Base-by-base conservation (phyloP, 129 eudicot genomes). In the Calendula officinalis region DNA sequence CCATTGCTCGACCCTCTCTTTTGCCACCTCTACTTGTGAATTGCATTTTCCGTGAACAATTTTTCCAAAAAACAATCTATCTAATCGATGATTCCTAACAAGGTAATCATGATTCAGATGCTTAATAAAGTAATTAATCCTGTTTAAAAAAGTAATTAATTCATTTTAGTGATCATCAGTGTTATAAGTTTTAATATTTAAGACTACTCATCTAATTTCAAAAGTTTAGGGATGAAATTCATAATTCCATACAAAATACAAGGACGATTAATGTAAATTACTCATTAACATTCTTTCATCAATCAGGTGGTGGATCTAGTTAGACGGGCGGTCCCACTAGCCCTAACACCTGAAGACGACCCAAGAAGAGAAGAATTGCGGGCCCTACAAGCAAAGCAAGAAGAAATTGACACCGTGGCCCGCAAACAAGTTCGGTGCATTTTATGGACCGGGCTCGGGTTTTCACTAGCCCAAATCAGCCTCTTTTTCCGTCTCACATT, bases 401-500 rank as follows among this genome's bases (percentile, higher is more conserved):
- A 73, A 3, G 80, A 84, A 63, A 83, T 87, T 1, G 95, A 87
- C 52, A 61, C 8, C 62, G 68, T 76, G 54, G 97, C 97, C 6
- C 97, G 82, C 63, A 91, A 75, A 78, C 97, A 91, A 60, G 97
- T 91, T 9, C 86, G 94, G 1, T 63, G 80, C 27, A 80, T 91
- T 42, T 70, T 91, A 15, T 91, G 95, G 95, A 65, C 82, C 1
- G 95, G 97, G 5, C 79, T 91, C 15, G 94, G 82, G 8, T 35
- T 84, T 27, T 60, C 84, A 37, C 32, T 91, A 61, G 47, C 70
- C 8, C 95, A 87, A 57, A 84, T 91, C 59, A 79, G 95, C 27
- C 97, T 87, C 56, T 91, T 91, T 73, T 91, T 91, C 17, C 97
- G 95, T 5, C 79, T 91, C 3, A 91, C 97, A 1, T 91, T 82